Evolutionary conservation across 2,329 filamentous ascomycete species (phyloP), one percentile per base, ranked within the genome.

Genomic region (Fusarium bulbicola): DNA sequence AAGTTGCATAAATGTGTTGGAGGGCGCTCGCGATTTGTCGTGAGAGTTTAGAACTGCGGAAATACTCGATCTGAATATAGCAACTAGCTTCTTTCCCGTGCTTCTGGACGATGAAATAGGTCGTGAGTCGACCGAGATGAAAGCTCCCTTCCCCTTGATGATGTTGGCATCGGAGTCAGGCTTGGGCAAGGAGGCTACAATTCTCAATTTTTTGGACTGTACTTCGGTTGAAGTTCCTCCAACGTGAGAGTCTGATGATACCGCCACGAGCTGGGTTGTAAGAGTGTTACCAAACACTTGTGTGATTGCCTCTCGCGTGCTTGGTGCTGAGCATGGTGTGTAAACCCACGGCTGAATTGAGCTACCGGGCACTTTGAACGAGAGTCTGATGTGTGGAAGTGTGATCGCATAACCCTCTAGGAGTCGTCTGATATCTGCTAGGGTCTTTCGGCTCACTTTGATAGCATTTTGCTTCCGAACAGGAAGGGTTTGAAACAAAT

Each of bases 91-190:
- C 79, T 91, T 93, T 50, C 88, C 85, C 0, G 86, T 87, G 4
- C 90, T 90, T 61, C 85, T 84, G 6, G 80, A 78, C 12, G 85
- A 77, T 6, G 88, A 87, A 20, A 95, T 82, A 7, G 92, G 92
- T 24, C 93, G 86, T 20, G 85, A 85, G 77, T 95, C 92, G 28
- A 95, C 85, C 1, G 91, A 93, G 37, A 95, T 81, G 78, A 91
- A 94, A 9, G 86, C 81, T 1, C 87, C 85, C n/a, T 83, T 86
- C 11, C 75, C 72, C 50, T 83, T 82, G 39, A 89, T 72, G n/a
- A 81, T 85, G 5, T 80, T 76, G 6, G 75, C 52, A 37, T 87
- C 81, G 24, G 87, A 86, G 61, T 84, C 82, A 7, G 83, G 82
- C 37, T 80, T 87, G 2, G 92, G 89, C 1, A 94, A 76, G 57